Percentiles rank a stretch among this genome's conserved stretches.
These are phyloP conservation scores for Phlebiopsis gigantea DNA, from an alignment of 768 basidiomycete species.

Conservation along the genomic window DNA sequence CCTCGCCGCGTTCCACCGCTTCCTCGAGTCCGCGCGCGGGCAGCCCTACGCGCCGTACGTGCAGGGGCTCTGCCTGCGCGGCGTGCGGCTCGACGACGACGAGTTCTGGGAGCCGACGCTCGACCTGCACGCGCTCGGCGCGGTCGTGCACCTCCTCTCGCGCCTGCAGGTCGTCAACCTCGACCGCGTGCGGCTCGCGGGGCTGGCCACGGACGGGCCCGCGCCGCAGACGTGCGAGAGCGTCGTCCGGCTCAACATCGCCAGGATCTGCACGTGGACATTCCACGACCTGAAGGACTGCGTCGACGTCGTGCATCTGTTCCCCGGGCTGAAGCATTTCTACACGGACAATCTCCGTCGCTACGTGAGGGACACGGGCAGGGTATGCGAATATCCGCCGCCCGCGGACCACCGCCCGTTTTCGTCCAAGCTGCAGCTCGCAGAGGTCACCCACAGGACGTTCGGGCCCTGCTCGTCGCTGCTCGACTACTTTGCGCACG, in stretches of 20 bases:
- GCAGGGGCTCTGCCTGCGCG: background rate
- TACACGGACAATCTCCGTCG: background rate
- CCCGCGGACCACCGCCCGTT: background rate
- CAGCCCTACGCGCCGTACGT: background rate
- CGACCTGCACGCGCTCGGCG: conserved; percentile 4
- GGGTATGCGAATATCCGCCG: background rate
- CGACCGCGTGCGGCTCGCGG: background rate
- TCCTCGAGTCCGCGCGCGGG: conserved; percentile 4
- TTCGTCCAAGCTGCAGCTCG: background rate
- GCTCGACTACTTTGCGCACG: background rate
- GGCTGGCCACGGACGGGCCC: background rate
- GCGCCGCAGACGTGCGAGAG: background rate
- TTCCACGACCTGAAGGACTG: conserved; percentile 4
- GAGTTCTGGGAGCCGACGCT: conserved; percentile 3
- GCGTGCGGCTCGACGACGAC: background rate
- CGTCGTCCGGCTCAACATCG: background rate
- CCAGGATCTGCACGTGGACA: conserved; percentile 1
- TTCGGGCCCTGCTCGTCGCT: background rate
- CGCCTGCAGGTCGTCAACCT: background rate
- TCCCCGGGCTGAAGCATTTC: conserved; percentile 2
- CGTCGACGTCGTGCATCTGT: conserved; percentile 4
- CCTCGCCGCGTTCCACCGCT: conserved; percentile 1
- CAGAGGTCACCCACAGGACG: background rate
- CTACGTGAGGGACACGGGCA: background rate
- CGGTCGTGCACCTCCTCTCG: conserved; percentile 1